Conservation (phyloP, 768 basidiomycete genomes). For the Lactarius deliciosus region DNA sequence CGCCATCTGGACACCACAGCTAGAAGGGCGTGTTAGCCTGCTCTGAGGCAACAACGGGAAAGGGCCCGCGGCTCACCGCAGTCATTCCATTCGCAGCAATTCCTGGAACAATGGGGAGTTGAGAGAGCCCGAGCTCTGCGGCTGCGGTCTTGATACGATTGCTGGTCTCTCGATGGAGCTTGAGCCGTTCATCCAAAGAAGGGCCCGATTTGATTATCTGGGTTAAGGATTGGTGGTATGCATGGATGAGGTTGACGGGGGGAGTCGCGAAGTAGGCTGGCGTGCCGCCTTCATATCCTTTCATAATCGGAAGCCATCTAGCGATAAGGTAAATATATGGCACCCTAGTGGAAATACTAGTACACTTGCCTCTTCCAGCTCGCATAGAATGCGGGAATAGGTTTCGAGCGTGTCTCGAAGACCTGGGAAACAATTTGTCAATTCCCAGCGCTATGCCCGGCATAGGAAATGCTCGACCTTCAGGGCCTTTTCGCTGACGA, state of each 20-base stretch:
- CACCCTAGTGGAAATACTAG: neutral
- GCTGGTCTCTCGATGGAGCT: constrained; percentile 68
- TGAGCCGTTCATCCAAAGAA: constrained; percentile 77
- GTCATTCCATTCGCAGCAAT: constrained; percentile 94
- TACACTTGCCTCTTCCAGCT: constrained; percentile 75
- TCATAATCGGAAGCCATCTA: constrained; percentile 93
- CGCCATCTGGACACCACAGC: constrained; percentile 81
- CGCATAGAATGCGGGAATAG: constrained; percentile 79
- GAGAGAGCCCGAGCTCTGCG: constrained; percentile 65
- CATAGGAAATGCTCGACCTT: constrained; percentile 41
- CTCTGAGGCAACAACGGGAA: neutral
- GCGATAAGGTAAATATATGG: constrained; percentile 3
- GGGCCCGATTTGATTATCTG: constrained; percentile 62
- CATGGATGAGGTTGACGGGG: constrained; percentile 91
- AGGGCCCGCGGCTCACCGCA: constrained; percentile 50
- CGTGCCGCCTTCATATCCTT: constrained; percentile 78
- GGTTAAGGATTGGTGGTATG: constrained; percentile 78
- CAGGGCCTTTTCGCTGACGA: constrained; percentile 79
- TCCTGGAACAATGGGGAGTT: constrained; percentile 60
- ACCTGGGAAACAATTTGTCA: constrained; percentile 40
- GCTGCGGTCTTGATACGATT: constrained; percentile 67
- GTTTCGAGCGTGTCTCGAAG: constrained; percentile 59
- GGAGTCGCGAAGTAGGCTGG: constrained; percentile 94
- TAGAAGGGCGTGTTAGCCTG: constrained; percentile 31
- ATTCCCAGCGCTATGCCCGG: neutral